Percentiles rank a stretch among this genome's conserved stretches.
These are phyloP conservation scores for Solanum megistacrolobum DNA, from an alignment of 257 asterid species.

Conservation along the genomic window DNA sequence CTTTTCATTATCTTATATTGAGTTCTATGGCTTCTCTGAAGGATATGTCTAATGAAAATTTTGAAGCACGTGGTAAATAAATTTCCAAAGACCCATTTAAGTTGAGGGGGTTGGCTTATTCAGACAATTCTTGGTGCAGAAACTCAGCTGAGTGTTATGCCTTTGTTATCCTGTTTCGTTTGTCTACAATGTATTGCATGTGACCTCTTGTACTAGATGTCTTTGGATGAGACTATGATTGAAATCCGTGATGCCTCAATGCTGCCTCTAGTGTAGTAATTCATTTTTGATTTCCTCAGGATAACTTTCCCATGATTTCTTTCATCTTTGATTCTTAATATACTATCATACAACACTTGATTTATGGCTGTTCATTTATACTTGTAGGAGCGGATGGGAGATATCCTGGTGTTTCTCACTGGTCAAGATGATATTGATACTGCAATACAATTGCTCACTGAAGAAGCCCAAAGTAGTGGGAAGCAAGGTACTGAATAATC, in stretches of 20 bases:
- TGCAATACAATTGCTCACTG: slow-evolving; percentile 75
- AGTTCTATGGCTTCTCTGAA: neutral
- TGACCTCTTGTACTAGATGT: neutral
- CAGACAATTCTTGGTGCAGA: neutral
- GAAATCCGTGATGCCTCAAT: neutral
- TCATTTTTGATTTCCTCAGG: neutral
- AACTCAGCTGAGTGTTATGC: neutral
- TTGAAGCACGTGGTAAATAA: neutral
- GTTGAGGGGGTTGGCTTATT: neutral
- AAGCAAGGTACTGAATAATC: slow-evolving; percentile 40
- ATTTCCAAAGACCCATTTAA: neutral
- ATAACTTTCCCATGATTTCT: neutral
- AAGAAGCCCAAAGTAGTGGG: slow-evolving; percentile 47
- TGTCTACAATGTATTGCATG: neutral
- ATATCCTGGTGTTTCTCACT: slow-evolving; percentile 82
- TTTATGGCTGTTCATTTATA: neutral
- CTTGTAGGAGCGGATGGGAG: slow-evolving; percentile 78
- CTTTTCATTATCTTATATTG: neutral
- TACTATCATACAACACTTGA: neutral
- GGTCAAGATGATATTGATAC: slow-evolving; percentile 99
- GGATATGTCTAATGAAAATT: neutral
- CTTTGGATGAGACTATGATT: neutral
- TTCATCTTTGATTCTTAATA: neutral
- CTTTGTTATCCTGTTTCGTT: neutral
- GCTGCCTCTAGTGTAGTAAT: neutral